Conservation (phyloP, 2,329 filamentous ascomycete genomes). For the Sporothrix schenckii region DNA sequence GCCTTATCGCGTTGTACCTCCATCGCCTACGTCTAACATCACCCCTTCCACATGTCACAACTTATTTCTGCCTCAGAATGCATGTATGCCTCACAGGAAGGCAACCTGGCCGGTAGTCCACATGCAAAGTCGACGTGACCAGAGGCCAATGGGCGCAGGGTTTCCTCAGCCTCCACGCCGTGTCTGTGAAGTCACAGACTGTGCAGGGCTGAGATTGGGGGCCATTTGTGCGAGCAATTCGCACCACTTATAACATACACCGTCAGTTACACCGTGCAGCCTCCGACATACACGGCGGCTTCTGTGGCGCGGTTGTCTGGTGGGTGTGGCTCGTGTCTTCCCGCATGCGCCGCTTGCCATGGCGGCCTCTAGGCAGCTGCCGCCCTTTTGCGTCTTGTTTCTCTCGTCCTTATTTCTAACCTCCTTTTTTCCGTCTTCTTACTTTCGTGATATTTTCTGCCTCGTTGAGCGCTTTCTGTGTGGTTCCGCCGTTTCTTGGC, state of each 20-base stretch:
- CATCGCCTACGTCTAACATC: background rate
- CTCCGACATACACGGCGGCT: conserved; percentile 6
- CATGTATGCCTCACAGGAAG: background rate
- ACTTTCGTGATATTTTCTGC: no score
- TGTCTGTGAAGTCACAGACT: background rate
- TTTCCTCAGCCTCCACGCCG: background rate
- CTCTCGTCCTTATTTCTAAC: background rate
- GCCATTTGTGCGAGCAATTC: background rate
- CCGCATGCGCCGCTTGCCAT: conserved; percentile 23
- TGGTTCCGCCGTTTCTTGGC: conserved; percentile 1
- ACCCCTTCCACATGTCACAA: background rate
- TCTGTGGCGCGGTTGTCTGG: conserved; percentile 24
- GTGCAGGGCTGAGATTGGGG: background rate
- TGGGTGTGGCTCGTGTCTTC: conserved; percentile 30
- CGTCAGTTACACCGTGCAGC: conserved; percentile 6
- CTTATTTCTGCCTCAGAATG: conserved; percentile 13
- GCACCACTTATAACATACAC: no score
- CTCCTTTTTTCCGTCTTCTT: background rate
- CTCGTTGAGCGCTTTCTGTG: background rate
- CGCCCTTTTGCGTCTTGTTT: conserved; percentile 27
- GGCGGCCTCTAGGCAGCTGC: conserved; percentile 39
- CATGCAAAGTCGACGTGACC: conserved; percentile 11
- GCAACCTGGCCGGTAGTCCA: background rate
- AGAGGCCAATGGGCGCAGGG: conserved; percentile 26
- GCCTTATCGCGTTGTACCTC: background rate